These are phyloP conservation scores for Sanghuangporus baumii DNA, from an alignment of 1,284 basidiomycete genomes.

Conservation along the genomic window DNA sequence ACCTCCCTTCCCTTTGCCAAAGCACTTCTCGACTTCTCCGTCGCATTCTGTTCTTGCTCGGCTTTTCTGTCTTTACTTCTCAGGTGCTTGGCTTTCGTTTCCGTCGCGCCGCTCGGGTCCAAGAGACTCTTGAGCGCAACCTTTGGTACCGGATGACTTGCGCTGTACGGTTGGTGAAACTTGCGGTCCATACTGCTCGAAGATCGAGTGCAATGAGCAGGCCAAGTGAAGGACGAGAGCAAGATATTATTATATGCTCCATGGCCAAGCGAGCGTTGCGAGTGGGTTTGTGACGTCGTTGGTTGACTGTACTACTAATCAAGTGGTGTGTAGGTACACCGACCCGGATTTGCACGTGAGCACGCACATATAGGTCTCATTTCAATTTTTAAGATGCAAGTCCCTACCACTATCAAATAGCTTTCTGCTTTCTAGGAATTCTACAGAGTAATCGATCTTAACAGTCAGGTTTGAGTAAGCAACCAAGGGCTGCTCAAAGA, in stretches of 20 bases:
- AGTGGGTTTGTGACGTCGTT: background rate
- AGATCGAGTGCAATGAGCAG: background rate
- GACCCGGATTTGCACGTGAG: too few species aligned
- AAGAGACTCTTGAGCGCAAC: constrained; percentile 13
- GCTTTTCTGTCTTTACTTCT: constrained; percentile 28
- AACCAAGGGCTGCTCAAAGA: background rate
- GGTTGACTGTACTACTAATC: too few species aligned
- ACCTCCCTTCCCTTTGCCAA: constrained; percentile 18
- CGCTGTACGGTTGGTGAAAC: constrained; percentile 1
- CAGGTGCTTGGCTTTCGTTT: constrained; percentile 12
- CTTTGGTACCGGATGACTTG: constrained; percentile 11
- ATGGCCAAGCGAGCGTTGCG: background rate
- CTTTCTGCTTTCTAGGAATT: too few species aligned
- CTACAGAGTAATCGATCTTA: too few species aligned
- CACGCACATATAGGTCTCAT: too few species aligned
- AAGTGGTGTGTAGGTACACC: too few species aligned
- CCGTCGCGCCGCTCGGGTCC: constrained; percentile 11
- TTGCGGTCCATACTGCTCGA: constrained; percentile 5
- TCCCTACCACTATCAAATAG: too few species aligned
- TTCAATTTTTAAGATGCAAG: too few species aligned
- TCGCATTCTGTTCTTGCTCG: constrained; percentile 22
- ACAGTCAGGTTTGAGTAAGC: background rate
- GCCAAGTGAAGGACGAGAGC: background rate
- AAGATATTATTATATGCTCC: background rate
- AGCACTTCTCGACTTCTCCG: constrained; percentile 13